Evolutionary conservation across 2,329 filamentous ascomycete species (phyloP).

Genomic region (Sporothrix sp.): DNA sequence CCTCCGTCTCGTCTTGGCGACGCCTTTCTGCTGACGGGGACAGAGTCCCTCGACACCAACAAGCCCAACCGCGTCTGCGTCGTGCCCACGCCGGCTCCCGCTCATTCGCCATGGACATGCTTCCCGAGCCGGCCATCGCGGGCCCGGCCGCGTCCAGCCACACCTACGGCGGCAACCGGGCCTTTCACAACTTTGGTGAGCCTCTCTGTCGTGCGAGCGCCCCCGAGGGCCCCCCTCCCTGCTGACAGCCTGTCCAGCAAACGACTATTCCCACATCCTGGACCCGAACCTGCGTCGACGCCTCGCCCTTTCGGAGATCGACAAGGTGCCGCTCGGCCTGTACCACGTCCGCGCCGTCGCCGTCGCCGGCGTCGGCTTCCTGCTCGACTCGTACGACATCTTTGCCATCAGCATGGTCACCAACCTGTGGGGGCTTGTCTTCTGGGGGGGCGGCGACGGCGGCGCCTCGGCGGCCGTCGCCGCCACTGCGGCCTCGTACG

Average conservation of each 20-base stretch:
- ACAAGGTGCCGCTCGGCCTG: conserved; percentile 67
- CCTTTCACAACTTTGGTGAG: conserved; percentile 57
- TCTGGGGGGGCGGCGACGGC: conserved; percentile 45
- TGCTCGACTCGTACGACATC: conserved; percentile 72
- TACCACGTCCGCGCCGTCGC: conserved; percentile 63
- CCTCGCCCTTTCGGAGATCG: conserved; percentile 67
- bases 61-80: no score
- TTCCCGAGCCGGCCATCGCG: conserved; percentile 29
- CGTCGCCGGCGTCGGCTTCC: conserved; percentile 74
- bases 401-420: conserved; percentile 72
- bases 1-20: no score
- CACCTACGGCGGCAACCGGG: conserved; percentile 54
- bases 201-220: background rate
- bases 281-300: conserved; percentile 70
- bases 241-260: conserved; percentile 17
- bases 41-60: background rate
- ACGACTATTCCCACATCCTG: conserved; percentile 44
- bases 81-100: no score
- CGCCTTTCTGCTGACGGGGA: background rate
- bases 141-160: conserved; percentile 20
- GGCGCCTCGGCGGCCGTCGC: conserved; percentile 26
- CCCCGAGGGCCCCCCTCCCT: background rate
- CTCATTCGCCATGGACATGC: conserved; percentile 25
- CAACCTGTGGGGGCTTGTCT: conserved; percentile 64
- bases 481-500: conserved; percentile 27